Conservation (phyloP, 1,284 basidiomycete genomes). For the Malassezia sp. region DNA sequence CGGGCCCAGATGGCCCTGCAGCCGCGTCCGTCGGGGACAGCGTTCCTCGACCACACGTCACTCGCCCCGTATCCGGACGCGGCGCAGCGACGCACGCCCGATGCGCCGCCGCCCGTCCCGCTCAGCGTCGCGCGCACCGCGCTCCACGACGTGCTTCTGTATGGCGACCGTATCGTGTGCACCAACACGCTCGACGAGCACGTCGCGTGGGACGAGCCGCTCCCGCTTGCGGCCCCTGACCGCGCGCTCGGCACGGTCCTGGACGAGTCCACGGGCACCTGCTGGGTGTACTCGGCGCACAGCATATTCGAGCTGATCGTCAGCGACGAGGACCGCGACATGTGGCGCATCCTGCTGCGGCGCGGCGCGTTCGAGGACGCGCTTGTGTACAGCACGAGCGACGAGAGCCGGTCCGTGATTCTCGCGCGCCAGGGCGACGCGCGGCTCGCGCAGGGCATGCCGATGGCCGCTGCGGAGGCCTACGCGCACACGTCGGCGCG, state of each 20-base stretch:
- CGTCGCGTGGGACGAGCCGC: conserved; percentile 65
- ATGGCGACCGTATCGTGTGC: conserved; percentile 65
- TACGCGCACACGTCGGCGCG: conserved; percentile 63
- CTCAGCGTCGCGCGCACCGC: conserved; percentile 53
- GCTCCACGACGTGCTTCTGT: conserved; percentile 82
- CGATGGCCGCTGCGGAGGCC: conserved; percentile 79
- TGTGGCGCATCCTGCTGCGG: conserved; percentile 82
- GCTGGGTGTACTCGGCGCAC: conserved; percentile 84
- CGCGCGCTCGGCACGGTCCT: conserved; percentile 33
- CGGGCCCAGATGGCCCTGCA: conserved; percentile 44
- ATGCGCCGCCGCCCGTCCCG: not conserved
- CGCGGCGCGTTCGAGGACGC: conserved; percentile 67
- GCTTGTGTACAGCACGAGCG: conserved; percentile 68
- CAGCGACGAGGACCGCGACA: conserved; percentile 77
- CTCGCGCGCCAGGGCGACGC: conserved; percentile 72
- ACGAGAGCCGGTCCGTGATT: conserved; percentile 70
- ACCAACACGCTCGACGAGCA: conserved; percentile 71
- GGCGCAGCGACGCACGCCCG: not conserved
- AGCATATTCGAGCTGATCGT: conserved; percentile 81
- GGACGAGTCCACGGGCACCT: conserved; percentile 77
- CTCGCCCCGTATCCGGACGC: conserved; percentile 44
- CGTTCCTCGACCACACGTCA: conserved; percentile 62
- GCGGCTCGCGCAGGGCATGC: conserved; percentile 70
- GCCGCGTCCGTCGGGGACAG: conserved; percentile 51
- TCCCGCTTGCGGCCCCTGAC: conserved; percentile 32